Percentiles rank a stretch among this genome's conserved stretches.
phyloP scores from a whole-genome alignment of 2,329 filamentous ascomycete species.

The Colletotrichum sp. region DNA sequence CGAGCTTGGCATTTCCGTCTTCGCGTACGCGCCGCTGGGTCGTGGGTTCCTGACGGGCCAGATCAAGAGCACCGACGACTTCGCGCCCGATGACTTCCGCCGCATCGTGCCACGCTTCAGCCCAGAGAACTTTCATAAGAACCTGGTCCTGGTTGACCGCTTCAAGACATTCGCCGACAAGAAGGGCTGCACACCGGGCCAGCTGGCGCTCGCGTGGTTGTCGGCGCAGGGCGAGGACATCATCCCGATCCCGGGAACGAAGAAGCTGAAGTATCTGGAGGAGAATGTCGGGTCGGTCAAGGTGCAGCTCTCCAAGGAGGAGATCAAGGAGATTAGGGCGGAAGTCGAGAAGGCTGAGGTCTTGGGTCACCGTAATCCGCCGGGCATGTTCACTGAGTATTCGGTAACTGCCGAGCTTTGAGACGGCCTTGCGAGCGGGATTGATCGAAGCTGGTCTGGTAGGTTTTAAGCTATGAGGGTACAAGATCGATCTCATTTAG shows the following conservation, averaged over 20 bases:
- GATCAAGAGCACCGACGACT: not conserved
- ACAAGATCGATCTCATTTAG: no score
- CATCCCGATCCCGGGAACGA: not conserved
- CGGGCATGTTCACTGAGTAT: not conserved
- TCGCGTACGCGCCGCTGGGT: fast-evolving
- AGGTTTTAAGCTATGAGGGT: no score
- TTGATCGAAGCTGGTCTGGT: no score
- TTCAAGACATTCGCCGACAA: not conserved
- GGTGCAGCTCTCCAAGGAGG: not conserved
- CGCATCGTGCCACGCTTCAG: not conserved
- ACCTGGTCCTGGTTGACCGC: not conserved
- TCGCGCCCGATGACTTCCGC: not conserved
- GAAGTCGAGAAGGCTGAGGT: not conserved
- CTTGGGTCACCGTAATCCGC: not conserved
- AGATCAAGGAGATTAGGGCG: not conserved
- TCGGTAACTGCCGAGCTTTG: not conserved
- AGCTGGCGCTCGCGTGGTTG: not conserved
- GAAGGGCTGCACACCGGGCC: not conserved
- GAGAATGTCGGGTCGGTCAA: not conserved
- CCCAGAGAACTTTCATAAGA: not conserved
- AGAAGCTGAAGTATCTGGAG: not conserved
- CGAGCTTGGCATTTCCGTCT: not conserved
- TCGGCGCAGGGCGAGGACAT: not conserved
- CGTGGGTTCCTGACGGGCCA: not conserved
- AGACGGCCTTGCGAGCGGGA: no score